phyloP scores from a whole-genome alignment of 176 grass and related monocot species.

The Oryza glaberrima region DNA sequence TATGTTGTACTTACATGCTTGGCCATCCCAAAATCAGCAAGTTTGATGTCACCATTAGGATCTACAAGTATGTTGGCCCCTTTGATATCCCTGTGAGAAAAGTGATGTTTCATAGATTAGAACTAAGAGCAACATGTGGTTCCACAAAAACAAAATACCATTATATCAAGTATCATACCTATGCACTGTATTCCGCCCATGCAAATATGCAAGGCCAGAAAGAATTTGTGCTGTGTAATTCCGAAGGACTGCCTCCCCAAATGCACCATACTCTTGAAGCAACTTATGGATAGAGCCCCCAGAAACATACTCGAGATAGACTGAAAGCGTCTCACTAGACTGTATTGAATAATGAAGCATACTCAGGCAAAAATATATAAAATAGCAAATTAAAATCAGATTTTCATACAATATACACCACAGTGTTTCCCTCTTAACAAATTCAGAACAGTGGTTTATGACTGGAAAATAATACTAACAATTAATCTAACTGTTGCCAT shows the following conservation, averaged over 20 bases:
- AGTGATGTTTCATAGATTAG: constrained; percentile 27
- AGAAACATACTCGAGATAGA: constrained; percentile 94
- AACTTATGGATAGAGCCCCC: constrained; percentile 97
- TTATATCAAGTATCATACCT: constrained; percentile 51
- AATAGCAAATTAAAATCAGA: constrained; percentile 12
- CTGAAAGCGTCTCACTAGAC: constrained; percentile 77
- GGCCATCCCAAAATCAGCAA: constrained; percentile 99
- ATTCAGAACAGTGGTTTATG: not conserved
- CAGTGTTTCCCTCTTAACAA: not conserved
- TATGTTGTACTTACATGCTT: constrained; percentile 76
- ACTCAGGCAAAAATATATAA: constrained; percentile 7
- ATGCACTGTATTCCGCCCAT: constrained; percentile 90
- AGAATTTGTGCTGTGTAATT: constrained; percentile 93
- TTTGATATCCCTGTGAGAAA: constrained; percentile 82
- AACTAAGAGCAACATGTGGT: not conserved
- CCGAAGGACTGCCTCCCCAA: constrained; percentile 76
- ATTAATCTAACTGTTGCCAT: constrained; percentile 23
- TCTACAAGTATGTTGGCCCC: constrained; percentile 99
- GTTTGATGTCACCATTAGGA: constrained; percentile 92
- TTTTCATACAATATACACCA: not conserved
- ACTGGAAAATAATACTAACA: not conserved
- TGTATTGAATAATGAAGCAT: constrained; percentile 46
- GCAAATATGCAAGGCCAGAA: constrained; percentile 89
- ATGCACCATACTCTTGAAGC: constrained; percentile 89
- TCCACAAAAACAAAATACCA: constrained; percentile 24